Evolutionary conservation across 768 basidiomycete genomes (phyloP).

Genomic region (Rhodocollybia butyracea): DNA sequence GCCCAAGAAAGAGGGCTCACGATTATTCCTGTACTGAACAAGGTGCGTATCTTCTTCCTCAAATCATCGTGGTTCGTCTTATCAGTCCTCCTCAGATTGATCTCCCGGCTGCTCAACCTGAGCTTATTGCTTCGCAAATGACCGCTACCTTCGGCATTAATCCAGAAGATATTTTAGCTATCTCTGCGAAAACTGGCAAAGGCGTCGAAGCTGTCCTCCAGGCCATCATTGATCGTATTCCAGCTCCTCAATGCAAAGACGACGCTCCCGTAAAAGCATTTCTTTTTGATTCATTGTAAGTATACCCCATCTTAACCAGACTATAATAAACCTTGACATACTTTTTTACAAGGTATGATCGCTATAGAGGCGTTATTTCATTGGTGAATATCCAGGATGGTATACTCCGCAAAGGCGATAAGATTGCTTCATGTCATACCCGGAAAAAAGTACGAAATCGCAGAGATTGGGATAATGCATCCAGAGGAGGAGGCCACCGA

Average conservation of each 20-base stretch:
- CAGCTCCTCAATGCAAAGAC: constrained; percentile 62
- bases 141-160: constrained; percentile 79
- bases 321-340: background rate
- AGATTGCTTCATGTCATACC: constrained; percentile 80
- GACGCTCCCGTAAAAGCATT: constrained; percentile 72
- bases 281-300: constrained; percentile 90
- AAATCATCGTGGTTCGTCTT: background rate
- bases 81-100: constrained; percentile 62
- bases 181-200: constrained; percentile 91
- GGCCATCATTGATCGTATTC: constrained; percentile 81
- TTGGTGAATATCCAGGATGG: constrained; percentile 82
- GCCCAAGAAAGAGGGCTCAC: constrained; percentile 78
- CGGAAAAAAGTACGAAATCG: constrained; percentile 86
- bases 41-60: constrained; percentile 42
- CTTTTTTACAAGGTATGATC: constrained; percentile 70
- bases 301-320: constrained; percentile 5
- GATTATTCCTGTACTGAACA: constrained; percentile 92
- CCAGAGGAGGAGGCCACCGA: constrained; percentile 82
- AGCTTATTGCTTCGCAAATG: constrained; percentile 77
- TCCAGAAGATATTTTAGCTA: constrained; percentile 66
- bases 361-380: constrained; percentile 94
- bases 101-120: constrained; percentile 83
- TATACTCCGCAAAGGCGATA: constrained; percentile 84
- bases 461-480: constrained; percentile 85
- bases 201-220: constrained; percentile 76